phyloP scores from a whole-genome alignment of 202 grass and related monocot genomes.

The Schoenoplectus tabernaemontani region DNA sequence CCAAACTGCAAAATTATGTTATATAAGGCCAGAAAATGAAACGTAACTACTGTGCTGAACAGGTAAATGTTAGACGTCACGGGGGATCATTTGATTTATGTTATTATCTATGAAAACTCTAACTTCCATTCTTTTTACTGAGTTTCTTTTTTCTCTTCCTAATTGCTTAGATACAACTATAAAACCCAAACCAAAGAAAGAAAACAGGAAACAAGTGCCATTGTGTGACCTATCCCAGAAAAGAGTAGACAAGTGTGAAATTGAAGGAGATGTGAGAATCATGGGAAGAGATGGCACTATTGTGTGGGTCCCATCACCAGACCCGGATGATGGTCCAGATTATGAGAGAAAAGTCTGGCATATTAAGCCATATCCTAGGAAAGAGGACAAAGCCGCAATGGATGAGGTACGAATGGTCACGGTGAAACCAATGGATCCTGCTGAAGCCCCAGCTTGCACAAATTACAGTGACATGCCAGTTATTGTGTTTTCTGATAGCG shows the following conservation, averaged over 20 bases:
- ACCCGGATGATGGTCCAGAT: constrained; percentile 18
- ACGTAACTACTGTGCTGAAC: neutral
- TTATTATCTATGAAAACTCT: neutral
- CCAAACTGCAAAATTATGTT: neutral
- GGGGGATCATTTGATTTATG: neutral
- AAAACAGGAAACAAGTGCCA: constrained; percentile 44
- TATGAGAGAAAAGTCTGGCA: constrained; percentile 40
- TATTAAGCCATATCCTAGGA: constrained; percentile 75
- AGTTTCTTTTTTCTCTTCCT: neutral
- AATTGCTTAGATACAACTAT: neutral
- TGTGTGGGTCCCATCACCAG: constrained; percentile 34
- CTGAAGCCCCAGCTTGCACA: constrained; percentile 25
- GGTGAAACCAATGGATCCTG: constrained; percentile 21
- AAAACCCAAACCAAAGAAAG: constrained; percentile 18
- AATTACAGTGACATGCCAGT: constrained; percentile 44
- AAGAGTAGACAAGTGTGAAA: constrained; percentile 72
- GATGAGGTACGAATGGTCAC: constrained; percentile 21
- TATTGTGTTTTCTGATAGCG: constrained; percentile 67
- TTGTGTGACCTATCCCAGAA: constrained; percentile 68
- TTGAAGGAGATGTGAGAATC: constrained; percentile 75
- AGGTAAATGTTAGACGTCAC: neutral
- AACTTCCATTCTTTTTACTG: neutral
- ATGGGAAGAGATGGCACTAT: constrained; percentile 30
- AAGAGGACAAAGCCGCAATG: constrained; percentile 56
- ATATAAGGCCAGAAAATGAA: neutral